phyloP scores from a whole-genome alignment of 441 rosid genomes.

The Hura crepitans region DNA sequence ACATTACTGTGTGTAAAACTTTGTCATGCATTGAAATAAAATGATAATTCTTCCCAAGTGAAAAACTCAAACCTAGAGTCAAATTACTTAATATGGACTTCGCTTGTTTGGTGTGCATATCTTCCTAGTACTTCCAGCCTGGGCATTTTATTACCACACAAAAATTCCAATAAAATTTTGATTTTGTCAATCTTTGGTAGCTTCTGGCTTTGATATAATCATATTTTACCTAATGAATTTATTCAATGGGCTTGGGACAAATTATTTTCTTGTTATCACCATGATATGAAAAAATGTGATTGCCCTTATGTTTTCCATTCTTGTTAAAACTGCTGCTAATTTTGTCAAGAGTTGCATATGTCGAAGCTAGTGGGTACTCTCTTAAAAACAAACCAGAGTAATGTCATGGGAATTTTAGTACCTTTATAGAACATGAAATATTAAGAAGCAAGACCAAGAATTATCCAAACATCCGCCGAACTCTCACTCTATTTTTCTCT shows the following conservation, averaged over 20 bases:
- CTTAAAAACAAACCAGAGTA: background rate
- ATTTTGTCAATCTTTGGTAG: background rate
- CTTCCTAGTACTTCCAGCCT: background rate
- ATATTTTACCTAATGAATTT: background rate
- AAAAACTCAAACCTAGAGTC: background rate
- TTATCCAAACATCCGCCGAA: slow-evolving; percentile 2
- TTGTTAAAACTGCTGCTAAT: background rate
- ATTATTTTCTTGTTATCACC: background rate
- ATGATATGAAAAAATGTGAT: background rate
- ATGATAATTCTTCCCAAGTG: background rate
- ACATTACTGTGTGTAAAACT: background rate
- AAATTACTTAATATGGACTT: slow-evolving; percentile 1
- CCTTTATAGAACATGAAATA: background rate
- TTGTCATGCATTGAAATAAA: background rate
- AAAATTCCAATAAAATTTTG: background rate
- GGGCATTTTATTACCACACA: background rate
- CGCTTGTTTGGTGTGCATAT: background rate
- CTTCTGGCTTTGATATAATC: slow-evolving; percentile 3
- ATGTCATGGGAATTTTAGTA: background rate
- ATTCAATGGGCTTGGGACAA: background rate
- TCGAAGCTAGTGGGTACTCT: background rate
- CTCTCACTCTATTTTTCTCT: background rate
- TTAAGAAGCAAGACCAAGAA: background rate
- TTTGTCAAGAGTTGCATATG: background rate
- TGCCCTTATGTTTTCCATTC: background rate